A percentile compares a stretch with the other conserved stretches of the same genome.
Evolutionary conservation across 129 eudicot species (phyloP).

Genomic region (Sambucus nigra): DNA sequence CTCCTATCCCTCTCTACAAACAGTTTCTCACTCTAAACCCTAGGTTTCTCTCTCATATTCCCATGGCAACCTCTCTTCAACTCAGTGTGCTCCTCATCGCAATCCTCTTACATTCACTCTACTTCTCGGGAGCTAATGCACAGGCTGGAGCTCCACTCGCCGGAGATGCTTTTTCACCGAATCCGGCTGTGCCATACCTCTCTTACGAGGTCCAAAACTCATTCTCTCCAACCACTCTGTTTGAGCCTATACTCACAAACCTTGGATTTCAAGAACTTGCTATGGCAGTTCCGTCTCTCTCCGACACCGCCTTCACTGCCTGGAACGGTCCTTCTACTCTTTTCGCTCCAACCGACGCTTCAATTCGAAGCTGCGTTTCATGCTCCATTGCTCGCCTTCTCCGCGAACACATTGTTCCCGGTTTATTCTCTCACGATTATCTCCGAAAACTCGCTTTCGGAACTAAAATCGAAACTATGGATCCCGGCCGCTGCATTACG

Average conservation of each 20-base stretch:
- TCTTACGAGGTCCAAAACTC: slow-evolving; percentile 30
- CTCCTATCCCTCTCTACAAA: background rate
- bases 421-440: slow-evolving; percentile 56
- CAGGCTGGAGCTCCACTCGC: slow-evolving; percentile 2
- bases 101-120: slow-evolving; percentile 30
- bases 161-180: slow-evolving; percentile 7
- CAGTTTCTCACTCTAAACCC: too few species aligned
- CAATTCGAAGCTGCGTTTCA: slow-evolving; percentile 50
- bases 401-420: slow-evolving; percentile 61
- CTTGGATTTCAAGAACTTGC: slow-evolving; percentile 61
- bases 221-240: slow-evolving; percentile 27
- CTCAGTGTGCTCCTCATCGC: slow-evolving; percentile 23
- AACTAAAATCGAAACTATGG: slow-evolving; percentile 68
- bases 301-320: slow-evolving; percentile 42
- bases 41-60: slow-evolving; percentile 2
- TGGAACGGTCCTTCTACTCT: slow-evolving; percentile 58
- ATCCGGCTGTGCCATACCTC: slow-evolving; percentile 7
- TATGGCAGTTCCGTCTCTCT: slow-evolving; percentile 45
- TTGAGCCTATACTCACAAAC: slow-evolving; percentile 45
- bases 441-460: slow-evolving; percentile 60
- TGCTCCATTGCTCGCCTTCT: slow-evolving; percentile 62
- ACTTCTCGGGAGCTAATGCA: slow-evolving; percentile 24
- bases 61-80: slow-evolving; percentile 32
- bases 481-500: slow-evolving; percentile 71
- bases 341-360: slow-evolving; percentile 68